Evolutionary conservation across 176 grass and related monocot genomes (phyloP), one percentile per base, ranked within the genome.

Genomic region (Lolium rigidum): DNA sequence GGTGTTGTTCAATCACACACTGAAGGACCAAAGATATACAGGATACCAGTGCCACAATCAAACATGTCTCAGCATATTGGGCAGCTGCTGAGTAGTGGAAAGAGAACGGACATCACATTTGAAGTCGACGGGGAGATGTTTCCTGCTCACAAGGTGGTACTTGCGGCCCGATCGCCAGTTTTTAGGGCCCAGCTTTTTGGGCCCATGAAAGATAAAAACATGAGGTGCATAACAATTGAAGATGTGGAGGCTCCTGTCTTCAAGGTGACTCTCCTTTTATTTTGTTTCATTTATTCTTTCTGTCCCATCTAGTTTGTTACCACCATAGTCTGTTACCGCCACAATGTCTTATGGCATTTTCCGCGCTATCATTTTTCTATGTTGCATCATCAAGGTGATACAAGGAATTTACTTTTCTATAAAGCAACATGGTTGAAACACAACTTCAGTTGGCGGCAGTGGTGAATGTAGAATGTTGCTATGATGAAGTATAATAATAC

Each of bases 161-260:
- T 98, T 85, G 90, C 92, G 20, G 96, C 92, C 24, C 79, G 96
- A 13, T 98, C 96, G 18, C 96, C 96, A 80, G 96, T 98, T 74
- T 95, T 98, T 75, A 95, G 90, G 91, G 96, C 96, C 24, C 96
- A 98, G 63, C 91, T 98, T 70, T 98, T 95, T 91, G 96, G 96
- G 58, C 96, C 96, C 41, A 98, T 98, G 96, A 98, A 95, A 71
- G 93, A 94, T 79, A 94, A 89, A 60, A 79, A 95, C 79, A 94
- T 95, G 93, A 89, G 89, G 65, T 90, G 86, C 72, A 94, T 98
- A 86, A 89, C 61, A 46, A 76, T 98, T 54, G 93, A 98, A 87
- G 96, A 98, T 51, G 94, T 98, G 91, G 96, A 95, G 59, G 88
- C 93, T 89, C 81, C 91, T 68, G 93, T 98, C 44, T 98, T 98